Base-by-base conservation (phyloP, 257 asterid species). In the Nicotiana otophora region DNA sequence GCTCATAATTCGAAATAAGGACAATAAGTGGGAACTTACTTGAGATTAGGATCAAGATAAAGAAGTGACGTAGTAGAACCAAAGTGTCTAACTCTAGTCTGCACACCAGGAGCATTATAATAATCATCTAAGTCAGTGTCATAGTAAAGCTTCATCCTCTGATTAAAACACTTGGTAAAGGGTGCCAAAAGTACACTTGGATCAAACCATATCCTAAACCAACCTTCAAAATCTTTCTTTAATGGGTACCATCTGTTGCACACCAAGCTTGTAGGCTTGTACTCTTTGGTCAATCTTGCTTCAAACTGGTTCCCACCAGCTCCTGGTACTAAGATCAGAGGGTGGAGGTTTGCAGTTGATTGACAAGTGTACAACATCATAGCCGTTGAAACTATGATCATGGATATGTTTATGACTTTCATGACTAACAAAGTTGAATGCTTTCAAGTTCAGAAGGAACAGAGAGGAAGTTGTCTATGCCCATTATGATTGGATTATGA, bases 161-260 rank as follows among this genome's bases (percentile, higher is more conserved):
- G 83, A n/a, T 68, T 91, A 82, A 91, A 95, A 87, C 99, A 95
- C 65, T 87, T 90, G 54, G 99, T 92, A 78, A 90, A 92, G 33
- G 99, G 98, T 12, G 86, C 48, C 4, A 95, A 78, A 2, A 95
- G 78, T 5, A 92, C 90, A 26, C 67, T 86, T n/a, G 93, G 88
- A 81, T 94, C 97, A 88, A 95, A 95, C 99, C 98, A 95, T 5
- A 92, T 79, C 93, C 98, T 86, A 87, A 95, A 95, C 99, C 99
- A 95, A 31, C 97, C 97, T 78, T 89, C 93, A 11, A 81, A 79
- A 20, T 91, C 96, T 87, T 91, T 92, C 15, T 78, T 85, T 65
- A 77, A 0, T 4, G 98, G 95, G 69, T 87, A 88, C 90, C 91
- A 91, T 42, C 88, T 77, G 90, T 88, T 90, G 92, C 98, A 95